Base-by-base conservation (phyloP, 495 filamentous ascomycete species). In the Cercophora samala region DNA sequence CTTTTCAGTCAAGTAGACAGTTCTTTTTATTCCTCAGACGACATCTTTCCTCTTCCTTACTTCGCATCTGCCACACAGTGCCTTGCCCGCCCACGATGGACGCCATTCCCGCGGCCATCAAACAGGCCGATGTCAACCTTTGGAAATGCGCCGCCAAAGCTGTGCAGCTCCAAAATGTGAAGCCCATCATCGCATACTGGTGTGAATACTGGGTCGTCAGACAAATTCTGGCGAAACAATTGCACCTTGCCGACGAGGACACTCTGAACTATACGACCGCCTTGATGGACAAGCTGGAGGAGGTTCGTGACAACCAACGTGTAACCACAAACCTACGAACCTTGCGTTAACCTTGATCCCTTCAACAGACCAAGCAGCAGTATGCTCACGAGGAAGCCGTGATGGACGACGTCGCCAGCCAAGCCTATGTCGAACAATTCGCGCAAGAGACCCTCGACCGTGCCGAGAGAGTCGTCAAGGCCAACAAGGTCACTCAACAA, bases 191-290 rank as follows among this genome's bases (percentile, higher is more conserved):
- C 60, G 84, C 93, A 46, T 98, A 97, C 75, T 98, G 93, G 91
- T 97, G 94, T 97, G 90, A 95, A 70, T 97, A 93, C 75, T 93
- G 90, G 86, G 91, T 94, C 42, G 90, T 96, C 66, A 92, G 97
- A 70, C 91, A 96, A 71, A 93, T 97, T 62, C 88, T 99, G 5
- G 82, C 85, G 18, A 90, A 88, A 76, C 81, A 85, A 26, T 87
- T 98, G 51, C 96, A 98, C 75, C 85, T 81, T 23, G 78, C 82
- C 62, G 89, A 93, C 74, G 84, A 88, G 53, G 93, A 95, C 70
- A 86, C 88, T 66, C 88, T 88, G 64, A 71, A 79, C 56, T 98
- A 93, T 74, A 96, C 93, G 1, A 91, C 87, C 24, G 81, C 80
- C 23, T 81, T 98, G 69, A 93, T 99, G 88, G 93, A 97, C 70